Evolutionary conservation across 2,329 filamentous ascomycete species (phyloP).

Genomic region (Colletotrichum phormii): DNA sequence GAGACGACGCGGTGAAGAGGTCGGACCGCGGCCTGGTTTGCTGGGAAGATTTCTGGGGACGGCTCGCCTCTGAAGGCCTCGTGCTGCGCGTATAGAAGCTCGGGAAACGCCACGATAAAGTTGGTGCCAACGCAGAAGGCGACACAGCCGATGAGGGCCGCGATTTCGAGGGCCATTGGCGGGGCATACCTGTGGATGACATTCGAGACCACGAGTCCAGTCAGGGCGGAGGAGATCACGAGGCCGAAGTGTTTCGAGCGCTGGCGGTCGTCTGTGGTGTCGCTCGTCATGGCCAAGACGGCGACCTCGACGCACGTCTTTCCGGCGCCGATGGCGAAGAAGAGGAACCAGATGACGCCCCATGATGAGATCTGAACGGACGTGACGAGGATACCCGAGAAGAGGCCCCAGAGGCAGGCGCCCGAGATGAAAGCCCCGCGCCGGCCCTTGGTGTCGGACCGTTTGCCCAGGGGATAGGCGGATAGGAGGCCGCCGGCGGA

Average conservation of each 20-base stretch:
- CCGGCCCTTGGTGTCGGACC: not conserved
- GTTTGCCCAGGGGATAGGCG: not conserved
- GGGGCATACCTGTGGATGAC: not conserved
- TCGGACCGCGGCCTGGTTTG: not conserved
- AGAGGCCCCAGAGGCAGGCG: not conserved
- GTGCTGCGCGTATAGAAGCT: not conserved
- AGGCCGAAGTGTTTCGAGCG: not conserved
- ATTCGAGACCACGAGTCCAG: not conserved
- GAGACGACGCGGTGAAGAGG: not conserved
- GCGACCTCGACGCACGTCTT: not conserved
- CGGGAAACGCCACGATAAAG: not conserved
- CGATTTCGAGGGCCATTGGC: not conserved
- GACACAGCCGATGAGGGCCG: not conserved
- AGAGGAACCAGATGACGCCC: not conserved
- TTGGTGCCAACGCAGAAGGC: not conserved
- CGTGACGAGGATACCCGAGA: not conserved
- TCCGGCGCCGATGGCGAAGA: not conserved
- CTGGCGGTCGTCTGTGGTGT: not conserved
- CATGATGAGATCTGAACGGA: not conserved
- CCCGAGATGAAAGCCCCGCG: not conserved
- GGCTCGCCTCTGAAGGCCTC: not conserved
- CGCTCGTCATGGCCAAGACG: not conserved
- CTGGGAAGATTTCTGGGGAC: not conserved
- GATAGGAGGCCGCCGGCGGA: not conserved
- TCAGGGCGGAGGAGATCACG: not conserved